These are phyloP conservation scores for Cruciata laevipes DNA, from an alignment of 257 asterid species.

Conservation along the genomic window DNA sequence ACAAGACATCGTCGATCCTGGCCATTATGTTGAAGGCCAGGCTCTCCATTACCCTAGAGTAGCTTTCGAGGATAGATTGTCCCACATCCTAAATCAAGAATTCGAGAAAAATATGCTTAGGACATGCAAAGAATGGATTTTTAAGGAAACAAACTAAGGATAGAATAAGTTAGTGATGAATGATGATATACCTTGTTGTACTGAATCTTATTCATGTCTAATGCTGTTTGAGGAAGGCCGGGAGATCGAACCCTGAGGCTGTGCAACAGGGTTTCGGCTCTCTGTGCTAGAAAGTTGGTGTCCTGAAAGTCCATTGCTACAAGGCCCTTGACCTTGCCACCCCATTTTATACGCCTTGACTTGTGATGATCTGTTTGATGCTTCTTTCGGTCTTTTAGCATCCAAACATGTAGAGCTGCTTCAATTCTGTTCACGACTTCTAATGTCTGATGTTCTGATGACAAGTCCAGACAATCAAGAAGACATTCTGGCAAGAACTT, in stretches of 20 bases:
- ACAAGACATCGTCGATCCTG: constrained; percentile 81
- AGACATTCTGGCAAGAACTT: constrained; percentile 85
- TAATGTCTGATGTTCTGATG: constrained; percentile 81
- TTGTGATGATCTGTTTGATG: constrained; percentile 39
- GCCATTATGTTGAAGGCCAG: constrained; percentile 94
- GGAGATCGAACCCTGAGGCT: constrained; percentile 76
- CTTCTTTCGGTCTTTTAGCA: constrained; percentile 59
- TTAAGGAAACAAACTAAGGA: neutral
- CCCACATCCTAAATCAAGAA: constrained; percentile 80
- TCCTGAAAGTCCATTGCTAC: constrained; percentile 57
- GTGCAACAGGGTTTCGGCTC: constrained; percentile 73
- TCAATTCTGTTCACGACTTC: constrained; percentile 82
- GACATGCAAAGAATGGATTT: neutral
- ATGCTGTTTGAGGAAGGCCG: constrained; percentile 92
- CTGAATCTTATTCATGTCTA: constrained; percentile 94
- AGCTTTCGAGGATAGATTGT: constrained; percentile 92
- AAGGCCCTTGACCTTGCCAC: constrained; percentile 78
- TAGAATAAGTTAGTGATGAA: neutral
- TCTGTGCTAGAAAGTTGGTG: constrained; percentile 55
- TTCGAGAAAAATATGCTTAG: constrained; percentile 4
- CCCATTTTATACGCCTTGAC: constrained; percentile 63
- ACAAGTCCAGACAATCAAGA: constrained; percentile 80
- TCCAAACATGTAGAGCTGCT: constrained; percentile 91
- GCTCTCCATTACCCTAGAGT: constrained; percentile 98
- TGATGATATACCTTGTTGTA: constrained; percentile 61